These are phyloP conservation scores for Populus alba DNA, from an alignment of 345 rosid species.

Conservation along the genomic window DNA sequence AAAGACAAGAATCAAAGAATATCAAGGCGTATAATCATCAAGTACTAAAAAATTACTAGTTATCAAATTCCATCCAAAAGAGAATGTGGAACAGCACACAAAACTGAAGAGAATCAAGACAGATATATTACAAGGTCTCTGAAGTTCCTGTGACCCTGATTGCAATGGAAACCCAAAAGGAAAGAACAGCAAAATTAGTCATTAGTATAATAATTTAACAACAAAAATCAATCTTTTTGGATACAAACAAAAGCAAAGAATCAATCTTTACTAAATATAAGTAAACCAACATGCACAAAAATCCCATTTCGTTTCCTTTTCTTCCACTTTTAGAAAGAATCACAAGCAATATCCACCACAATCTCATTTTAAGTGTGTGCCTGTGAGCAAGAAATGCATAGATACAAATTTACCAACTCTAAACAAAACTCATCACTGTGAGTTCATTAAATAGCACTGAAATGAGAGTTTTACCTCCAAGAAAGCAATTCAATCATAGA, in stretches of 20 bases:
- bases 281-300: background rate
- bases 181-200: constrained; percentile 37
- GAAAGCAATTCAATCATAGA: background rate
- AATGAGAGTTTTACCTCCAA: background rate
- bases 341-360: background rate
- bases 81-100: background rate
- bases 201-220: background rate
- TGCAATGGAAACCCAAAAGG: constrained; percentile 15
- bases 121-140: constrained; percentile 23
- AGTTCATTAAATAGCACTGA: background rate
- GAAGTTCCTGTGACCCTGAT: constrained; percentile 31
- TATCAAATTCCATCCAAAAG: background rate
- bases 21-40: constrained; percentile 3
- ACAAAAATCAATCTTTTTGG: background rate
- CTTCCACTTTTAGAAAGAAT: background rate
- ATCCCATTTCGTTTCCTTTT: background rate
- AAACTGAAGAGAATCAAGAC: constrained; percentile 15
- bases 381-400: background rate
- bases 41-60: background rate
- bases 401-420: background rate
- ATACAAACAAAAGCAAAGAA: background rate
- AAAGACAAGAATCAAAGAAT: constrained; percentile 2
- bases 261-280: background rate
- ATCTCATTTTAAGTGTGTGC: background rate
- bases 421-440: background rate